A percentile compares a stretch with the other conserved stretches of the same genome.
These are phyloP conservation scores for Pulveroboletus sp. DNA, from an alignment of 768 basidiomycete genomes.

Conservation along the genomic window DNA sequence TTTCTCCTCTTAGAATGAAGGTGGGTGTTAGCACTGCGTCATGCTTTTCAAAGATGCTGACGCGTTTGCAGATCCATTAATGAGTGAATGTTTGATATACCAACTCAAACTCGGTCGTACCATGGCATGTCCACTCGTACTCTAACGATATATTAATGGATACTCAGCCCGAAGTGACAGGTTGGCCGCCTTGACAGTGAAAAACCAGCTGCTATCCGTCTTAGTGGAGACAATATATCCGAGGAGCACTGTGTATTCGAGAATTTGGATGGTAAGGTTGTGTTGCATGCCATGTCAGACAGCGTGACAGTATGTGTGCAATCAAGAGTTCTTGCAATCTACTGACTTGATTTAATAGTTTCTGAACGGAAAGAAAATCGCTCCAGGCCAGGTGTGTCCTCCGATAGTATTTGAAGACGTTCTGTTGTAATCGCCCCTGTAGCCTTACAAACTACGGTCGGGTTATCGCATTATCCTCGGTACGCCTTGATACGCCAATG, in stretches of 20 bases:
- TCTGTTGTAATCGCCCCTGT: conserved; percentile 14
- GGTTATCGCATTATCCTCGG: conserved; percentile 97
- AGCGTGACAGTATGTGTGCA: conserved; percentile 70
- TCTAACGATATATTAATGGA: conserved; percentile 1
- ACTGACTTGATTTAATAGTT: conserved; percentile 49
- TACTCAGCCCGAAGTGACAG: conserved; percentile 36
- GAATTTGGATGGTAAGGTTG: conserved; percentile 81
- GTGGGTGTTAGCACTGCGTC: conserved; percentile 33
- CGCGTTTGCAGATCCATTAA: conserved; percentile 71
- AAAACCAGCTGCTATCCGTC: conserved; percentile 80
- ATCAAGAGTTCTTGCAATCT: background rate
- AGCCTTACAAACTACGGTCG: conserved; percentile 83
- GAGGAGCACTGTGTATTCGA: conserved; percentile 94
- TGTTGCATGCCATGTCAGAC: conserved; percentile 72
- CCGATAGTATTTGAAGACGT: background rate
- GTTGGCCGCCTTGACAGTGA: conserved; percentile 87
- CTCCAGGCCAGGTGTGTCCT: conserved; percentile 64
- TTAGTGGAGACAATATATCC: conserved; percentile 89
- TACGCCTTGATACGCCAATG: conserved; percentile 31
- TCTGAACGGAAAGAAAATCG: conserved; percentile 88
- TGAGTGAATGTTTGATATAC: conserved; percentile 94
- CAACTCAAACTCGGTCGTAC: conserved; percentile 87
- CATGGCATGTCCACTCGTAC: conserved; percentile 44
- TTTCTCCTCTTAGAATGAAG: conserved; percentile 58
- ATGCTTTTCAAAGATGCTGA: conserved; percentile 6